phyloP scores from a whole-genome alignment of 2,329 filamentous ascomycete species.

The Alternaria brassicicola region DNA sequence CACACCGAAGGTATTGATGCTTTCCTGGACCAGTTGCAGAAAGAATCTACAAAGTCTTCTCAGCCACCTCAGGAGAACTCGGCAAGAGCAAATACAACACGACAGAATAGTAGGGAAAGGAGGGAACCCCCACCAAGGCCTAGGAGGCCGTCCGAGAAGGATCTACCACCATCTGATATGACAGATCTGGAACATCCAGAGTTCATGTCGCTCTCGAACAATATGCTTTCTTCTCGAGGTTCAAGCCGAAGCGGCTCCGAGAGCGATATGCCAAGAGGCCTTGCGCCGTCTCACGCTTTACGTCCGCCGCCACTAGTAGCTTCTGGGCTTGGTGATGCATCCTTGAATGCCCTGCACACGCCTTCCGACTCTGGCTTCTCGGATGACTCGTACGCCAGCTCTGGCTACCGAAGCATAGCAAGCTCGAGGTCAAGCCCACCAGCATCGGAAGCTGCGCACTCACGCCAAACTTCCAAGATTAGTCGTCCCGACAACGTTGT shows the following conservation, averaged over 20 bases:
- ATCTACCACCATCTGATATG: slow-evolving; percentile 26
- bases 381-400: slow-evolving; percentile 46
- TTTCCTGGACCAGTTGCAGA: slow-evolving; percentile 46
- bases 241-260: slow-evolving; percentile 32
- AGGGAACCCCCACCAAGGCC: slow-evolving; percentile 29
- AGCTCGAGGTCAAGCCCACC: slow-evolving; percentile 50
- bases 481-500: slow-evolving; percentile 28
- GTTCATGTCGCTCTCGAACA: slow-evolving; percentile 27
- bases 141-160: slow-evolving; percentile 38
- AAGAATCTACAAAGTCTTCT: slow-evolving; percentile 34
- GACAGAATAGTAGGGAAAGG: slow-evolving; percentile 30
- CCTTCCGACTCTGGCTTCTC: slow-evolving; percentile 51
- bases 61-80: slow-evolving; percentile 22
- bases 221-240: slow-evolving; percentile 31
- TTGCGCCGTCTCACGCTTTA: slow-evolving; percentile 12
- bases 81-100: slow-evolving; percentile 25
- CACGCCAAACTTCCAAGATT: slow-evolving; percentile 40
- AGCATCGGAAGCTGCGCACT: slow-evolving; percentile 44
- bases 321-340: slow-evolving; percentile 29
- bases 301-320: slow-evolving; percentile 33
- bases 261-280: slow-evolving; percentile 6
- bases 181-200: slow-evolving; percentile 26
- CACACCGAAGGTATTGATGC: slow-evolving; percentile 46
- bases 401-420: slow-evolving; percentile 41
- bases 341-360: slow-evolving; percentile 42